A percentile compares a stretch with the other conserved stretches of the same genome.
Conservation (phyloP, 2,329 filamentous ascomycete genomes). For the Catunica adiposa region DNA sequence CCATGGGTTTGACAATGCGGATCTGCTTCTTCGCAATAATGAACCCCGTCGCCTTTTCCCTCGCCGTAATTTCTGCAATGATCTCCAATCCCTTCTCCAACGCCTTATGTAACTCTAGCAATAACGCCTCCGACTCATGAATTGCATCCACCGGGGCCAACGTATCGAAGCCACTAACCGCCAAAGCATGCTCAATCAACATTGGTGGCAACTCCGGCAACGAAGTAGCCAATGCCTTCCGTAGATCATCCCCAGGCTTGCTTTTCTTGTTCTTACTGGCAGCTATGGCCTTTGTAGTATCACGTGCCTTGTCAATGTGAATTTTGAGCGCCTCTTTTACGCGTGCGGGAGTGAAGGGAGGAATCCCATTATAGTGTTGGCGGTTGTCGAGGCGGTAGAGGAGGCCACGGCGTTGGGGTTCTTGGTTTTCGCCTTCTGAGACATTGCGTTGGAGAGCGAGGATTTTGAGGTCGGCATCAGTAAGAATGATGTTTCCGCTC, state of each 20-base stretch:
- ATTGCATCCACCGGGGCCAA: slow-evolving; percentile 51
- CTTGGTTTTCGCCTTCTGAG: slow-evolving; percentile 64
- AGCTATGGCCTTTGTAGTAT: slow-evolving; percentile 24
- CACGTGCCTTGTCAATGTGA: slow-evolving; percentile 41
- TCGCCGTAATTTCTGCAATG: slow-evolving; percentile 50
- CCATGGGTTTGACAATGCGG: not conserved
- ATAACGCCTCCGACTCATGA: slow-evolving; percentile 43
- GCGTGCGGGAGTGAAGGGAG: slow-evolving; percentile 56
- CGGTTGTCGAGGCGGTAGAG: slow-evolving; percentile 66
- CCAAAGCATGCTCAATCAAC: slow-evolving; percentile 71
- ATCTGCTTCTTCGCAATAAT: slow-evolving; percentile 55
- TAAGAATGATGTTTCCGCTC: slow-evolving; percentile 85
- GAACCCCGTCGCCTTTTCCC: slow-evolving; percentile 57
- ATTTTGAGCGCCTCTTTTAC: slow-evolving; percentile 52
- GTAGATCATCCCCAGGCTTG: slow-evolving; percentile 57
- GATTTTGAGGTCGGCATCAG: slow-evolving; percentile 69
- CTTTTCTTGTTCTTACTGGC: slow-evolving; percentile 39
- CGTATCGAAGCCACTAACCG: slow-evolving; percentile 51
- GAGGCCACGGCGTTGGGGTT: slow-evolving; percentile 60
- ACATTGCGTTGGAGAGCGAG: slow-evolving; percentile 68
- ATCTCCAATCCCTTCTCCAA: slow-evolving; percentile 55
- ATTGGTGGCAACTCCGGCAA: slow-evolving; percentile 83
- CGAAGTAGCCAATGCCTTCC: slow-evolving; percentile 64
- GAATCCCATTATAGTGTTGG: slow-evolving; percentile 67
- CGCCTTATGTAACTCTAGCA: slow-evolving; percentile 51